Evolutionary conservation across 164 flowering plant species (phyloP).

Genomic region (Hamamelis virginiana): DNA sequence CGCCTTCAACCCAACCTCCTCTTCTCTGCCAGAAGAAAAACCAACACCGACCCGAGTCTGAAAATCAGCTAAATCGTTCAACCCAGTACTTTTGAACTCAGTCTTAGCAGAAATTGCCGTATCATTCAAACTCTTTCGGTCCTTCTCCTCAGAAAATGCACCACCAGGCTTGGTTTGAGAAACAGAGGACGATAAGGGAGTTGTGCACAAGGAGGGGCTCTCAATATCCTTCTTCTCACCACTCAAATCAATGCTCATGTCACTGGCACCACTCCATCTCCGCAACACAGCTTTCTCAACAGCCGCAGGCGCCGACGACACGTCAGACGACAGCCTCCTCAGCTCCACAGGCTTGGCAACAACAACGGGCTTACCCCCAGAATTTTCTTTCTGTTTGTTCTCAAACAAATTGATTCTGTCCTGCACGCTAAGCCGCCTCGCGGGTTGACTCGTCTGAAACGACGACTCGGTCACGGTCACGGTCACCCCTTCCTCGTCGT

Average conservation of each 20-base stretch:
- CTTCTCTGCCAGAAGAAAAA: conserved; percentile 22
- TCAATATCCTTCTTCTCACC: conserved; percentile 65
- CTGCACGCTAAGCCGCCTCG: conserved; percentile 89
- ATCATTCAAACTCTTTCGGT: conserved; percentile 22
- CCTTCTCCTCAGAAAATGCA: conserved; percentile 27
- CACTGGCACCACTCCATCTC: conserved; percentile 97
- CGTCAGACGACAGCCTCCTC: conserved; percentile 73
- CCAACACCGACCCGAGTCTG: conserved; percentile 10
- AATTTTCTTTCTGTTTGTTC: conserved; percentile 80
- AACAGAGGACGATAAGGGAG: conserved; percentile 40
- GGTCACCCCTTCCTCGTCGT: conserved; percentile 18
- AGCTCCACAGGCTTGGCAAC: conserved; percentile 60
- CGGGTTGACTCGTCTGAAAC: conserved; percentile 38
- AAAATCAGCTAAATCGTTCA: conserved; percentile 28
- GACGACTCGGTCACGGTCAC: conserved; percentile 30
- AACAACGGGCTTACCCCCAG: conserved; percentile 51
- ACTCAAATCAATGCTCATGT: conserved; percentile 76
- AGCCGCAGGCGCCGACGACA: conserved; percentile 37
- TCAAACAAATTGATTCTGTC: conserved; percentile 90
- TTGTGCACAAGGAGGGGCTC: conserved; percentile 50
- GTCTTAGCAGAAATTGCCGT: conserved; percentile 22
- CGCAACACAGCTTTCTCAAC: conserved; percentile 69
- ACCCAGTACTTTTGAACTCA: conserved; percentile 27
- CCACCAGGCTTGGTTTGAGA: conserved; percentile 30
- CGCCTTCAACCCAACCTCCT: conserved; percentile 23